Percentiles rank a stretch among this genome's conserved stretches.
These are phyloP conservation scores for Diaporthe ampelina DNA, from an alignment of 2,329 filamentous ascomycete genomes.

Conservation along the genomic window DNA sequence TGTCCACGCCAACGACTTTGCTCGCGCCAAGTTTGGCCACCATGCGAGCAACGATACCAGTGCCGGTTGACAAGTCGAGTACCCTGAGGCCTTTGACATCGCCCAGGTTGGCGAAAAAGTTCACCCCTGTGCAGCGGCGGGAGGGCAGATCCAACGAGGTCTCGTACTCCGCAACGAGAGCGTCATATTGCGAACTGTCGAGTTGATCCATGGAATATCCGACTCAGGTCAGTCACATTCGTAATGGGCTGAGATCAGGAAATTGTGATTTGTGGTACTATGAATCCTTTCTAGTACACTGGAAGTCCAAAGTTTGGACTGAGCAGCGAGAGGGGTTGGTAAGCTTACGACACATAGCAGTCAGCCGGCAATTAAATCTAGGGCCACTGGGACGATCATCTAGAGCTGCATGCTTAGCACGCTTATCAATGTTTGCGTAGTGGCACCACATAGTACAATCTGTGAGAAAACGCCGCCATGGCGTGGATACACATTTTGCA, in stretches of 20 bases:
- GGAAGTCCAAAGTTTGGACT: background rate
- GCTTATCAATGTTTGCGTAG: background rate
- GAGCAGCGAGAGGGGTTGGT: background rate
- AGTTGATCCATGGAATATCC: background rate
- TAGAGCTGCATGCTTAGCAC: background rate
- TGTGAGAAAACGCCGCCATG: background rate
- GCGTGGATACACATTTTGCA: too few relatives aligned
- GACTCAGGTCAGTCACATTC: rapidly evolving
- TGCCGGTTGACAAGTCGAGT: conserved; percentile 2
- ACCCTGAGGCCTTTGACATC: background rate
- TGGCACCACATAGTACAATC: background rate
- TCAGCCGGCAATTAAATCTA: background rate
- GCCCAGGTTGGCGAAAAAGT: background rate
- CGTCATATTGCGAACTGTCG: conserved; percentile 5
- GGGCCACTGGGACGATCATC: background rate
- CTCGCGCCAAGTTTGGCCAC: background rate
- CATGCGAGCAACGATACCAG: background rate
- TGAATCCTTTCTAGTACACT: background rate
- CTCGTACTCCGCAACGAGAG: background rate
- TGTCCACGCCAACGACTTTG: conserved; percentile 8
- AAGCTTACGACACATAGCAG: background rate
- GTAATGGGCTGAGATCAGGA: background rate
- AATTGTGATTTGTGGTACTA: too few relatives aligned
- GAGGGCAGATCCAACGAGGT: background rate
- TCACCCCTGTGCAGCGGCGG: background rate